Evolutionary conservation across 2,329 filamentous ascomycete genomes (phyloP).

Genomic region (Lachnellula occidentalis): DNA sequence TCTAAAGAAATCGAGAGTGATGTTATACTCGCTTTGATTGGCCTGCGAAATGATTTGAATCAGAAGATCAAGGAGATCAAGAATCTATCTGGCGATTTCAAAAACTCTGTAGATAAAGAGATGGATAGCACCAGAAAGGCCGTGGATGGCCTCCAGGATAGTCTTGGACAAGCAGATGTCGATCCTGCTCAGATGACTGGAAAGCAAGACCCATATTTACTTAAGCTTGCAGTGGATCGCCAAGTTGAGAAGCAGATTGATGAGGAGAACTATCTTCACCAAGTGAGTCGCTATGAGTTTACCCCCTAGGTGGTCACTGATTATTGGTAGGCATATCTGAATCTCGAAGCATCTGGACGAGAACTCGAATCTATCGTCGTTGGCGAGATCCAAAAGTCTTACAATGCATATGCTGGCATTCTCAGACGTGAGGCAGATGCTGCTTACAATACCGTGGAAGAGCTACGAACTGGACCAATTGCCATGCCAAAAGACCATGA

Average conservation of each 20-base stretch:
- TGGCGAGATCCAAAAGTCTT: conserved; percentile 95
- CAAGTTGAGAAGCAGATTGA: conserved; percentile 90
- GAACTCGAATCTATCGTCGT: conserved; percentile 96
- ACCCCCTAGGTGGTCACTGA: neutral
- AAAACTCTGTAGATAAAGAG: conserved; percentile 93
- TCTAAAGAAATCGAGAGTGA: conserved; percentile 87
- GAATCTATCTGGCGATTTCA: conserved; percentile 87
- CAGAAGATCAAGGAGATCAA: conserved; percentile 99
- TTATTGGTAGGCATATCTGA: conserved; percentile 71
- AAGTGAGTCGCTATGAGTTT: conserved; percentile 48
- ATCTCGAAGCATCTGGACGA: conserved; percentile 87
- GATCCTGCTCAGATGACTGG: conserved; percentile 71
- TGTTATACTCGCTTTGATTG: conserved; percentile 80
- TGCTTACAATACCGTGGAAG: conserved; percentile 70
- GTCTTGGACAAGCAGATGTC: conserved; percentile 70
- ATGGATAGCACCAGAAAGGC: conserved; percentile 78
- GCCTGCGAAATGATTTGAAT: conserved; percentile 78
- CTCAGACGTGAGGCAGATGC: conserved; percentile 87
- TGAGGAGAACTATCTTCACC: conserved; percentile 94
- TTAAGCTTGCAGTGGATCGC: conserved; percentile 79
- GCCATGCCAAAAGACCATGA: conserved; percentile 93
- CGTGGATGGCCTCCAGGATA: conserved; percentile 76
- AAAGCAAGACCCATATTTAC: conserved; percentile 87
- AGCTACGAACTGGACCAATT: conserved; percentile 77
- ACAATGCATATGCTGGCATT: conserved; percentile 88